Conservation (phyloP, 495 filamentous ascomycete species). For the Tuber umbilicatum region DNA sequence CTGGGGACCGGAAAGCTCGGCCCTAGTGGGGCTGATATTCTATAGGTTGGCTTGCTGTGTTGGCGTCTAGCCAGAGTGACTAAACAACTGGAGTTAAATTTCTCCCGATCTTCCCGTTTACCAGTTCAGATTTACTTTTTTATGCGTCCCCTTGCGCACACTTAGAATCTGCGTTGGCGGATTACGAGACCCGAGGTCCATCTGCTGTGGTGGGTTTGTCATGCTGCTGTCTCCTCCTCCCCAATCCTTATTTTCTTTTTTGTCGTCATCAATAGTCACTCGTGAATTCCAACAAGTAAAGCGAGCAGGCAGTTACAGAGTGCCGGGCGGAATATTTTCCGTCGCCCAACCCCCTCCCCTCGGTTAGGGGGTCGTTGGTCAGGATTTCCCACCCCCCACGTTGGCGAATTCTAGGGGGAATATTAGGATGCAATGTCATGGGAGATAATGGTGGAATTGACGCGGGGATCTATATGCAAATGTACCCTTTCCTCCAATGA, state of each 20-base stretch:
- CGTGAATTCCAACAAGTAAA: not conserved
- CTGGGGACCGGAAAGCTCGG: not conserved
- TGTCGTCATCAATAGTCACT: not conserved
- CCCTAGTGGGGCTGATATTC: not conserved
- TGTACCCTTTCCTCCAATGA: not conserved
- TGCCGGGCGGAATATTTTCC: not conserved
- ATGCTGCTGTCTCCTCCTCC: not conserved
- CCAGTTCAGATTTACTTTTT: not conserved
- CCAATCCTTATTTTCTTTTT: not conserved
- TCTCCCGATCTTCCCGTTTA: not conserved
- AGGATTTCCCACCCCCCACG: not conserved
- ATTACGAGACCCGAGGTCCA: not conserved
- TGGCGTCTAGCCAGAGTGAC: not conserved
- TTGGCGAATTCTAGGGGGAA: not conserved
- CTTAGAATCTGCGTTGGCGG: not conserved
- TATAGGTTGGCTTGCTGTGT: not conserved
- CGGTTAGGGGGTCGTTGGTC: not conserved
- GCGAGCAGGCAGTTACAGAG: not conserved
- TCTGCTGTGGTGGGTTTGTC: not conserved
- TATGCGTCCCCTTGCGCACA: not conserved
- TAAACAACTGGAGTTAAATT: not conserved
- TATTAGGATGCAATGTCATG: not conserved
- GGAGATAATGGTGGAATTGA: not conserved
- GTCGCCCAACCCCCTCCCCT: not conserved
- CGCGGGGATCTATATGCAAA: slow-evolving; percentile 1